Base-by-base conservation (phyloP, 140 eudicot genomes). In the Senecio squalidus region DNA sequence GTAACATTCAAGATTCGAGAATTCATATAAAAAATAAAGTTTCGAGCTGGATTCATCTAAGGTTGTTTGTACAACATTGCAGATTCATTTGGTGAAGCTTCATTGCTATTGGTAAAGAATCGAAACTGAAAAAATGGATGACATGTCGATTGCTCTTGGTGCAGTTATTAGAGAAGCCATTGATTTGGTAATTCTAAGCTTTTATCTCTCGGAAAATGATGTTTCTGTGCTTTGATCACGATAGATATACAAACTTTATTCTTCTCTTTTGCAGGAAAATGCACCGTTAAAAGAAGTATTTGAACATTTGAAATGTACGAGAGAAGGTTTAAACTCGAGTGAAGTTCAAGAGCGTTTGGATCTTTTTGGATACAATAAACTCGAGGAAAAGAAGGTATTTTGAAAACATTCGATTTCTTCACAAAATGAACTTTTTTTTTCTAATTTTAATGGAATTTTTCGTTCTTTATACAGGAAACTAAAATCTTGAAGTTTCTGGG, bases 401-500 rank as follows among this genome's bases (percentile, higher is more conserved):
- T 16, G 5, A 49, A 59, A 7, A 3, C 52, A 25, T n/a, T 33
- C 6, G 21, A 45, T 17, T 6, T 50, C 30, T 28, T 29, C 33
- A 41, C 18, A 39, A 49, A 48, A 62, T 34, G 20, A 51, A 24
- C 18, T 21, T 34, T 38, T 8, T 4, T 21, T 33, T 51, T 24
- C 5, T 8, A 5, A 5, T 18, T 33, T 15, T 57, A 2, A 26
- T 50, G n/a, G 18, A 10, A 2, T 15, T 60, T 39, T 54, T 10
- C 3, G 8, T 5, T 58, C 6, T 63, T 11, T 3, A 8, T 14
- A 11, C 53, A 90, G 97, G 98, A 86, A 69, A 91, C 84, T 56
- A 91, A 91, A 58, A 34, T 91, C 39, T 68, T 86, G 70, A 91
- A 91, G 73, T 91, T 91, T 69, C 64, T 91, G 70, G 96, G 96